Evolutionary conservation across 2,329 filamentous ascomycete species (phyloP), one percentile per base, ranked within the genome.

Genomic region (Dichotomopilus funicola): DNA sequence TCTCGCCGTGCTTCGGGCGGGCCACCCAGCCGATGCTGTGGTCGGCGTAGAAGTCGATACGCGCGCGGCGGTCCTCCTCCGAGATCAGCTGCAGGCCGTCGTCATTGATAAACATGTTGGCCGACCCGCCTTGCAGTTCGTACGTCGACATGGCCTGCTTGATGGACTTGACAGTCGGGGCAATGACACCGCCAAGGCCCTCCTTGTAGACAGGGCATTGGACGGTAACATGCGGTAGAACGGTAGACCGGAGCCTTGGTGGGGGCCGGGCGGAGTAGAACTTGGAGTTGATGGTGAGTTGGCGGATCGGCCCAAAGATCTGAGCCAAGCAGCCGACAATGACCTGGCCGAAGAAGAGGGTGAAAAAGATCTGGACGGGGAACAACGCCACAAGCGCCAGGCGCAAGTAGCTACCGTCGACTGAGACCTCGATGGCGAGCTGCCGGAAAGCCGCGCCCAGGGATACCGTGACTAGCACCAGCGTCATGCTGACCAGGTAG

Each of bases 151-250:
- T 89, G 59, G 86, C 86, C 63, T 86, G 80, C 72, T 90, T 90
- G 71, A 91, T 79, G 1, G 87, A 91, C 65, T 83, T 83, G 64
- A 91, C 81, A 0, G 88, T 92, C 6, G 88, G 88, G 19, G 78
- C 80, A 64, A 91, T 91, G 69, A 95, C 89, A 59, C 77, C 82
- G 38, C 74, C 73, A 2, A 95, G 77, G 61, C 89, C 88, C 69
- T 95, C 89, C 70, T 92, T 94, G 75, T 94, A 95, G 0, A 95
- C 88, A 4, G 89, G 89, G 68, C 88, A 91, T 67, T 95, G 89
- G 43, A 95, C 87, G 3, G 88, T 92, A 60, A 89, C 78, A 66
- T 89, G 88, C 2, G 87, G 87, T 12, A 91, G 77, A 33, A 75
- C 67, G 6, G 72, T 65, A 1, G 71, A 73, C 55, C 80, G 79